Evolutionary conservation across 2,329 filamentous ascomycete species (phyloP), one percentile per base, ranked within the genome.

Genomic region (Colletotrichum costaricense): DNA sequence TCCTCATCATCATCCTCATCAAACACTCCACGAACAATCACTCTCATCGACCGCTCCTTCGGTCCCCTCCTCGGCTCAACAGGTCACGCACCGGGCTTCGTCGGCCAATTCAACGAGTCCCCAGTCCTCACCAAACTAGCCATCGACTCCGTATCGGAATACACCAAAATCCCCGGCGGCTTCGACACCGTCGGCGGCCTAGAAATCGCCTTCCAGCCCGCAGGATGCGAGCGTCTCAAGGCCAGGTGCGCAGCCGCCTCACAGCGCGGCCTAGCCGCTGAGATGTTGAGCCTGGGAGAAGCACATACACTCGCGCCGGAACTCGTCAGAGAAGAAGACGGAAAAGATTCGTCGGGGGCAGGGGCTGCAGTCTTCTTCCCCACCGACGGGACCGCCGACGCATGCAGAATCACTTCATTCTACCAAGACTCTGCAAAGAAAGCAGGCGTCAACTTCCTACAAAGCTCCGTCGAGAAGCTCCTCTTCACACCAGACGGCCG

Each of bases 91-190:
- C 67, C 67, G 5, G 67, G 67, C 8, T 66, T 59, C n/a, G 56
- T 70, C 26, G 67, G 67, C 19, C 67, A 70, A 19, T 70, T 65
- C 62, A 70, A 65, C 42, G 67, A 70, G 28, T 70, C 67, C 22
- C 28, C 59, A 8, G 67, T 70, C 5, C 67, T 70, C 54, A 70
- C 67, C 19, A 63, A 57, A 9, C 42, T 70, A 52, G 67, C 67
- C 8, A 26, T 65, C 5, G 67, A 42, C 14, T 58, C 62, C 8
- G 67, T 70, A 6, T 52, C 38, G 5, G 67, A 70, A n/a, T 70
- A 70, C 28, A 26, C 8, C 24, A 66, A 70, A 30, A 66, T 70
- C 35, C 67, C 67, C 12, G 67, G 62, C 2, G 60, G 67, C 2
- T 70, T 70, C 22, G 55, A 59, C 19, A n/a, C 60, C 9, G 67